Conservation (phyloP, 2,329 filamentous ascomycete genomes). For the Dendrostoma leiphaemia region DNA sequence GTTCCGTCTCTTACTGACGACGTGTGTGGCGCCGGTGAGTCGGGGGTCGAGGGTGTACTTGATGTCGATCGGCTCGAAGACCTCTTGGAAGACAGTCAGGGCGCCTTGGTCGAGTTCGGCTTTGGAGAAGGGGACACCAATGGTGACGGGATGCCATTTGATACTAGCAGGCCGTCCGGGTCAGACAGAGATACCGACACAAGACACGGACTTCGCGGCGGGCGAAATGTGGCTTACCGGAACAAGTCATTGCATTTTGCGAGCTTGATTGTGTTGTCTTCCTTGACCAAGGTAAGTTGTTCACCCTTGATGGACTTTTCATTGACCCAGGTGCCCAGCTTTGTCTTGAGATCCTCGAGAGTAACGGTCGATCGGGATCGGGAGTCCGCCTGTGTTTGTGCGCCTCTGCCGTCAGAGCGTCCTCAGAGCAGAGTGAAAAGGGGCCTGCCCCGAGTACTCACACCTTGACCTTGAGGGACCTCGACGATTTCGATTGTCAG, state of each 20-base stretch:
- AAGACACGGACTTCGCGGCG: no score
- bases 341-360: conserved; percentile 78
- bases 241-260: conserved; percentile 68
- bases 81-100: conserved; percentile 58
- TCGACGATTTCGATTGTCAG: conserved; percentile 70
- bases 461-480: conserved; percentile 66
- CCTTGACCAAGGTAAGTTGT: conserved; percentile 52
- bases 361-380: conserved; percentile 66
- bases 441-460: conserved; percentile 38
- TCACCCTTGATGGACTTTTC: conserved; percentile 66
- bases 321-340: conserved; percentile 78
- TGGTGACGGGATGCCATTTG: conserved; percentile 75
- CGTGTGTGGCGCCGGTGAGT: conserved; percentile 73
- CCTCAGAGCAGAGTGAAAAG: not conserved
- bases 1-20: conserved; percentile 86
- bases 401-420: not conserved
- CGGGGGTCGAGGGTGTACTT: conserved; percentile 78
- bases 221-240: conserved; percentile 38
- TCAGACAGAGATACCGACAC: conserved; percentile 6
- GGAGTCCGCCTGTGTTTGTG: conserved; percentile 51
- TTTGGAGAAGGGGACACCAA: conserved; percentile 75
- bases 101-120: conserved; percentile 65
- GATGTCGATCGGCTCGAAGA: conserved; percentile 82
- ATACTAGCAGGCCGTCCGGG: conserved; percentile 48
- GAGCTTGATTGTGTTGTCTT: conserved; percentile 66